These are phyloP conservation scores for Allium cepa DNA, from an alignment of 106 monocot genomes.

Conservation along the genomic window DNA sequence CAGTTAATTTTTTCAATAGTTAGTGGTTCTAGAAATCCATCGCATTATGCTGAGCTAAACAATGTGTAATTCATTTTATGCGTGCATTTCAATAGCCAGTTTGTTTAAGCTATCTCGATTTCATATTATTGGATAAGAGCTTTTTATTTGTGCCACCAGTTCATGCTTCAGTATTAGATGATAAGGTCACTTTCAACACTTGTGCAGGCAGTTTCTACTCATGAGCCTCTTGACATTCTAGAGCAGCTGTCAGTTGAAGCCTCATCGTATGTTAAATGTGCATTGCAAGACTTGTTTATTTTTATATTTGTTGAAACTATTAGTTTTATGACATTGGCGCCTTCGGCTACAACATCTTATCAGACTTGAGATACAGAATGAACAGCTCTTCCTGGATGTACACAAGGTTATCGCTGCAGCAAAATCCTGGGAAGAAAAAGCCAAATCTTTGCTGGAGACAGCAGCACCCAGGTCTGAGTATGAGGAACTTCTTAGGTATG, in stretches of 20 bases:
- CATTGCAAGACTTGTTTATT: no score
- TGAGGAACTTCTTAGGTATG: constrained; percentile 45
- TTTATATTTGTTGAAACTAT: neutral
- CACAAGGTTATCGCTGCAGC: constrained; percentile 22
- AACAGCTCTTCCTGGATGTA: constrained; percentile 39
- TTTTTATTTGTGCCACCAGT: no score
- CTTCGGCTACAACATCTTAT: constrained; percentile 1
- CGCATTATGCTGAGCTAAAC: no score
- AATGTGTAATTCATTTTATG: no score
- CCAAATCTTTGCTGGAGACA: constrained; percentile 35
- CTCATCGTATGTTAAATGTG: constrained; percentile 24
- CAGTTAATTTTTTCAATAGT: no score
- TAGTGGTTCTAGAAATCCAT: no score
- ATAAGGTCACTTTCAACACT: neutral
- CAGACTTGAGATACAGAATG: constrained; percentile 47
- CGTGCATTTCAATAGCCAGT: no score
- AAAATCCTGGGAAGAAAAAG: constrained; percentile 58
- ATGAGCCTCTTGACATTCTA: constrained; percentile 28
- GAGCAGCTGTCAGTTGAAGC: constrained; percentile 26
- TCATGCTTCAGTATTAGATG: no score
- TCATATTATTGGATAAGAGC: no score
- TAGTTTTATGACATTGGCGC: neutral
- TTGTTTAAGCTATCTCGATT: no score
- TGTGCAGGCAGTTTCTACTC: constrained; percentile 26
- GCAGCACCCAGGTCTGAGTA: constrained; percentile 36